phyloP scores from a whole-genome alignment of 129 eudicot genomes.

The Dittrichia graveolens region DNA sequence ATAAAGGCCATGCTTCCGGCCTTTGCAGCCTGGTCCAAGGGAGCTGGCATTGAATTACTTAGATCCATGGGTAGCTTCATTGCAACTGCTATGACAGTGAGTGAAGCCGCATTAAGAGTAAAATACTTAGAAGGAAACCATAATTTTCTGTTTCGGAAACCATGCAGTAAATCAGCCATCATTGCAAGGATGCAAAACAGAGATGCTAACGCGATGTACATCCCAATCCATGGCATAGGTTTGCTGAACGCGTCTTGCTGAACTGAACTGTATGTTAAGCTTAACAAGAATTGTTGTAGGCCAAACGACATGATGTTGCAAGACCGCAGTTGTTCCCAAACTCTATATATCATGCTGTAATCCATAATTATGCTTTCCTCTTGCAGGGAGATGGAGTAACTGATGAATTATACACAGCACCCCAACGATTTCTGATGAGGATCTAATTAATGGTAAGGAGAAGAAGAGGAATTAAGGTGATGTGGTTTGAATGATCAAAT shows the following conservation, averaged over 20 bases:
- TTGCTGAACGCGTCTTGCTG: not conserved
- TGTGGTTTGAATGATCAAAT: no score
- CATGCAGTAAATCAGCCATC: constrained; percentile 18
- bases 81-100: constrained; percentile 33
- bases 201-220: constrained; percentile 8
- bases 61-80: constrained; percentile 30
- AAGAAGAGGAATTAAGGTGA: no score
- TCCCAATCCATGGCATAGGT: constrained; percentile 26
- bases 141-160: constrained; percentile 2
- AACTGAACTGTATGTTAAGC: no score
- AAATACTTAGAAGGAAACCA: constrained; percentile 39
- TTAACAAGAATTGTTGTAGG: no score
- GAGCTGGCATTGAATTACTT: constrained; percentile 18
- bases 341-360: no score
- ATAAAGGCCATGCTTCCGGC: constrained; percentile 22
- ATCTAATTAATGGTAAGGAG: no score
- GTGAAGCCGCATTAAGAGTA: constrained; percentile 37
- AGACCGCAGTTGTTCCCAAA: no score
- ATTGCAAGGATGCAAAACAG: constrained; percentile 7
- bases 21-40: not conserved
- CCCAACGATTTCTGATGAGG: no score
- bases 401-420: no score
- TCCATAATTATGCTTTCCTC: no score
- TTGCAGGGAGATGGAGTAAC: no score
- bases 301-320: no score